Evolutionary conservation across 306 rosid genomes (phyloP), one percentile per base, ranked within the genome.

Genomic region (Quercus bicolor): DNA sequence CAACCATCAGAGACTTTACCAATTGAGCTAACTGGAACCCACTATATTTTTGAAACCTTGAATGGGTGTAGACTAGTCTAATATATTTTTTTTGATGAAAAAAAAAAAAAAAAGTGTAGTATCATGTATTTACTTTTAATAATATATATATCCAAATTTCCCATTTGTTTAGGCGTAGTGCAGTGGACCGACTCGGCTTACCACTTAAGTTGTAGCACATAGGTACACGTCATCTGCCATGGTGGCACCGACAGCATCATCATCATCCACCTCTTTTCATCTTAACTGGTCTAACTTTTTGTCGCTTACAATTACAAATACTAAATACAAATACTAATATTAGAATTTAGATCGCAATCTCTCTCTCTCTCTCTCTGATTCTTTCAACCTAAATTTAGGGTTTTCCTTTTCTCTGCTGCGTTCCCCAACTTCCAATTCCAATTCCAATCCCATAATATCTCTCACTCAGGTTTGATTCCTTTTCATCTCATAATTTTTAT

Each of bases 391-490:
- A 40, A 40, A 7, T 2, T 8, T 71, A 75, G 68, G 31, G 69
- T 78, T 76, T 24, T 73, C 24, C 26, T 7, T 48, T 40, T 40
- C 45, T 40, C 45, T 40, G 3, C 45, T 40, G 11, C 11, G 71
- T 33, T 3, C 10, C 24, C 29, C 48, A 31, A 72, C 37, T 84
- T 10, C 29, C 48, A 31, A 75, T 40, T 10, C 16, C 48, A 31
- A 72, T 40, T 84, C 77, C 84, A 29, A 68, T 37, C 65, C 72
- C 5, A 40, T 40, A 40, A 40, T 8, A 8, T 40, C 11, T 40
- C 10, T 40, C 45, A 40, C 45, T 40, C 60, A 75, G 89, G 93
- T 87, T 77, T 73, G 85, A 75, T 81, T 76, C 2, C 65, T 5
- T 59, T 65, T 68, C 72, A 60, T 18, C 21, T 56, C 19, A 15